Evolutionary conservation across 2,329 filamentous ascomycete genomes (phyloP), one percentile per base, ranked within the genome.

Genomic region (Penicillium sp.): DNA sequence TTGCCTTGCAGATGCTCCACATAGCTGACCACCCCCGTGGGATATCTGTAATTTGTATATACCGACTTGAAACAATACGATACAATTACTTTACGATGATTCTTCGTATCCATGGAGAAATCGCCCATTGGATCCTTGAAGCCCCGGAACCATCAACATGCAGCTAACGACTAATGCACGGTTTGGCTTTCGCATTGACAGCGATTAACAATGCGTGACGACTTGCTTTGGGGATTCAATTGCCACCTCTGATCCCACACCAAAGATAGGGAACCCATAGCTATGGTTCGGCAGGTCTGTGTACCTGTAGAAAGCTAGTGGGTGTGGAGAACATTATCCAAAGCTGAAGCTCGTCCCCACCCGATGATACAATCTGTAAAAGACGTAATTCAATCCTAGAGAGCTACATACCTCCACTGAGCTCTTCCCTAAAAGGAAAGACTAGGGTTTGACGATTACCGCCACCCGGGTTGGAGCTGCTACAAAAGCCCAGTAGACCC

Each of bases 1-100:
- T 33, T 33, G 31, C 43, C 31, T 41, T 62, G 57, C 57, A 60
- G 19, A 19, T 49, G 27, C 52, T 62, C 62, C 62, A 64, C 62
- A 54, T 48, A 53, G 22, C 33, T n/a, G 13, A 9, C 48, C 48
- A 41, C 8, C 21, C 48, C 11, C 24, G 9, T 29, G 48, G 48
- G 22, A 41, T 10, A 41, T 26, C 26, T 26, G 26, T 21, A 41
- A 33, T 11, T 14, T 19, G 35, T 47, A 29, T n/a, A 26, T 10
- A 46, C 16, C 33, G 22, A 26, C 19, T 13, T n/a, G n/a, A 29
- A n/a, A 39, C 9, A 29, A 24, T 29, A 41, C 48, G 19, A 50
- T 50, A 50, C 48, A 27, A 14, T 35, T 41, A 50, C 22, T 39
- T 13, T 41, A 50, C 48, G 37, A 10, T 16, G 4, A n/a, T 19